Conservation (phyloP, 345 rosid species). For the Acer campestre region DNA sequence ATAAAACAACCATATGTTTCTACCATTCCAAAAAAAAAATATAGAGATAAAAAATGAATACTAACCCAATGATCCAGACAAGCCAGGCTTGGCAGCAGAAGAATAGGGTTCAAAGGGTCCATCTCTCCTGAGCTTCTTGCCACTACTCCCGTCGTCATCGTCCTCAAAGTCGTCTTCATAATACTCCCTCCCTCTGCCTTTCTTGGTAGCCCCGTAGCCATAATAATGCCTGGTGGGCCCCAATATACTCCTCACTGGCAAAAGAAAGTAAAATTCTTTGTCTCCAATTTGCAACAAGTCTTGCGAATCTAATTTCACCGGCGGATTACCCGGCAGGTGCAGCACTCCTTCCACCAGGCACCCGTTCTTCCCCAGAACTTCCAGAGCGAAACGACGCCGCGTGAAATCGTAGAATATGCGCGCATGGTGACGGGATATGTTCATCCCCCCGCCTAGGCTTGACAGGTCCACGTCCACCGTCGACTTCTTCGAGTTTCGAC, state of each 20-base stretch:
- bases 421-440: slow-evolving; percentile 92
- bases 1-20: neutral
- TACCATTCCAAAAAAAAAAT: neutral
- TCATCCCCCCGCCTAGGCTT: slow-evolving; percentile 97
- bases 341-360: slow-evolving; percentile 97
- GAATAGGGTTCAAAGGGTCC: slow-evolving; percentile 51
- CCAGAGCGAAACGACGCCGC: slow-evolving; percentile 96
- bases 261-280: slow-evolving; percentile 87
- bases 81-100: slow-evolving; percentile 56
- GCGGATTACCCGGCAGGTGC: slow-evolving; percentile 93
- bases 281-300: slow-evolving; percentile 95
- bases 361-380: slow-evolving; percentile 97
- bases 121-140: slow-evolving; percentile 82
- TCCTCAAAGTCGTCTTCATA: slow-evolving; percentile 62
- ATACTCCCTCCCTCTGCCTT: slow-evolving; percentile 62
- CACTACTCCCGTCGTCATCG: slow-evolving; percentile 61
- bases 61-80: slow-evolving; percentile 56
- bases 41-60: neutral
- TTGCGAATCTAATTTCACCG: slow-evolving; percentile 91
- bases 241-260: slow-evolving; percentile 84
- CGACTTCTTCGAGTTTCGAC: slow-evolving; percentile 95
- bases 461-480: slow-evolving; percentile 93
- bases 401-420: slow-evolving; percentile 95
- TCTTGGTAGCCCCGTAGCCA: slow-evolving; percentile 57
- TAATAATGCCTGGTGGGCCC: slow-evolving; percentile 83